phyloP scores from a whole-genome alignment of 2,329 filamentous ascomycete species.

The Ascochyta koolunga region DNA sequence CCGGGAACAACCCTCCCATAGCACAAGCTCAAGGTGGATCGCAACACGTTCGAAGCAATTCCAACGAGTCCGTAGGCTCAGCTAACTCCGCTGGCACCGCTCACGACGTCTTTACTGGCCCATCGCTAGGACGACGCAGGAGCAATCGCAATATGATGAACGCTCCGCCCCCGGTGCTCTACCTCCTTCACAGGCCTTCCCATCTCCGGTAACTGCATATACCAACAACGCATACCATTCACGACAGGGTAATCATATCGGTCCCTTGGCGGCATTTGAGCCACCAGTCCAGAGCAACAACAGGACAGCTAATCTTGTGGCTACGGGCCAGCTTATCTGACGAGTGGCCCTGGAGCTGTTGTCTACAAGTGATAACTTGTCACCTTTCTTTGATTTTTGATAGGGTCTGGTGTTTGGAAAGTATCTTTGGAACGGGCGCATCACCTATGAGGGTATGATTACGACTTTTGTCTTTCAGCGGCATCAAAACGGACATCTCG shows the following conservation, averaged over 20 bases:
- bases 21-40: constrained; percentile 17
- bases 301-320: constrained; percentile 38
- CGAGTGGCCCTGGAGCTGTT: background rate
- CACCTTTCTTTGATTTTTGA: constrained; percentile 5
- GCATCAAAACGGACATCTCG: constrained; percentile 28
- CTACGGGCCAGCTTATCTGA: constrained; percentile 42
- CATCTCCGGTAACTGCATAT: constrained; percentile 33
- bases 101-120: constrained; percentile 34
- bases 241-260: constrained; percentile 31
- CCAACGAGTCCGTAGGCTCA: constrained; percentile 42
- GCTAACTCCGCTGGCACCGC: constrained; percentile 38
- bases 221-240: constrained; percentile 38
- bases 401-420: constrained; percentile 5
- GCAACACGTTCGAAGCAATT: constrained; percentile 40
- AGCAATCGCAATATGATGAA: constrained; percentile 45
- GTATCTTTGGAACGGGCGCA: constrained; percentile 13
- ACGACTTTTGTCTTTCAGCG: constrained; percentile 28
- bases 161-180: constrained; percentile 30
- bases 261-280: constrained; percentile 29
- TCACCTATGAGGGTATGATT: constrained; percentile 15
- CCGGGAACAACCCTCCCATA: constrained; percentile 23
- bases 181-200: constrained; percentile 33
- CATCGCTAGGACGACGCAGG: constrained; percentile 40
- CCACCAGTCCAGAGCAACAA: constrained; percentile 33
- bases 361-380: background rate